A percentile compares a stretch with the other conserved stretches of the same genome.
Evolutionary conservation across 768 basidiomycete species (phyloP).

Genomic region (Termitomyces sp.): DNA sequence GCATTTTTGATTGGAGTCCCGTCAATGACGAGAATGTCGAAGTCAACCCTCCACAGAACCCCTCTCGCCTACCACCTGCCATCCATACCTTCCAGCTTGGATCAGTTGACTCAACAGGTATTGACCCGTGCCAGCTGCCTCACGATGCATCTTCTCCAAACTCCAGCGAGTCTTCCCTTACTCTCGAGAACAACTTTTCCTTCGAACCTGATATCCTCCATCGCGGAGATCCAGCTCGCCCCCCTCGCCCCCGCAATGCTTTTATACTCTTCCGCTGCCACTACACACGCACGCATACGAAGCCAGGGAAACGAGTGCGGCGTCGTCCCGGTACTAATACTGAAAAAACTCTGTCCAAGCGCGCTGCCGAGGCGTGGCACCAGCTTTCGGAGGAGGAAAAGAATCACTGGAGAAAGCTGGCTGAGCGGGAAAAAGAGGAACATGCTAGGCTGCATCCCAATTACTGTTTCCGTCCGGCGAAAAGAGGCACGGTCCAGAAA

Average conservation of each 20-base stretch:
- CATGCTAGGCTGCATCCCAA: conserved; percentile 54
- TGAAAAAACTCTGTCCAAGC: conserved; percentile 64
- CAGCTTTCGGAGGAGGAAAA: conserved; percentile 43
- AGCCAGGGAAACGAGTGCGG: conserved; percentile 28
- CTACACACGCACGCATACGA: conserved; percentile 43
- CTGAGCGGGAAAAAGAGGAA: conserved; percentile 48
- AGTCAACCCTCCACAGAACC: neutral
- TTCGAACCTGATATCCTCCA: conserved; percentile 24
- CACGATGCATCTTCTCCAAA: conserved; percentile 13
- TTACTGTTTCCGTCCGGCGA: conserved; percentile 59
- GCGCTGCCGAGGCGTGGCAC: conserved; percentile 74
- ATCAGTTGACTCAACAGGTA: neutral
- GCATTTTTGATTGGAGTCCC: conserved; percentile 27
- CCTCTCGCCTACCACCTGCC: conserved; percentile 5
- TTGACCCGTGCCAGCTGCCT: neutral
- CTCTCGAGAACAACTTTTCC: conserved; percentile 15
- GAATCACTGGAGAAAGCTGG: conserved; percentile 44
- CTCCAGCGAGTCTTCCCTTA: conserved; percentile 19
- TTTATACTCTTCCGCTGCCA: conserved; percentile 74
- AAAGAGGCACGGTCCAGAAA: conserved; percentile 22
- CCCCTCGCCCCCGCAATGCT: conserved; percentile 63
- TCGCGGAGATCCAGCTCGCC: conserved; percentile 46
- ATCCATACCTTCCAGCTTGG: conserved; percentile 6
- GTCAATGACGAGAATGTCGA: conserved; percentile 18
- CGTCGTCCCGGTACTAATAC: conserved; percentile 27